Evolutionary conservation across 2,329 filamentous ascomycete species (phyloP).

Genomic region (Paraphaeosphaeria sporulosa): DNA sequence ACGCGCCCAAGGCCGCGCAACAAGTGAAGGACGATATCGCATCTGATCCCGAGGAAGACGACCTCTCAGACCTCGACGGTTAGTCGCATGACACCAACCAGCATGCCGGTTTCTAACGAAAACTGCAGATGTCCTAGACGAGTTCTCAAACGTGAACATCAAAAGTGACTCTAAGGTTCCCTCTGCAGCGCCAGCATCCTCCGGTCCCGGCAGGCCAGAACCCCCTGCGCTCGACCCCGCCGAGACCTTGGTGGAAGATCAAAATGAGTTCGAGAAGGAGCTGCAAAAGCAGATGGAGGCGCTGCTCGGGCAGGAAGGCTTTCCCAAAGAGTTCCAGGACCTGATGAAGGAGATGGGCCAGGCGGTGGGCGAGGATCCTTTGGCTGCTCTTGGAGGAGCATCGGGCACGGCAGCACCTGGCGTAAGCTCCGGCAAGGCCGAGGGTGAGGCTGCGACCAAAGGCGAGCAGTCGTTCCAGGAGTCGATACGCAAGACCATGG

Average conservation of each 20-base stretch:
- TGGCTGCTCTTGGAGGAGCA: slow-evolving; percentile 28
- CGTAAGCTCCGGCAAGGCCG: slow-evolving; percentile 27
- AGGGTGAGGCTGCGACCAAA: slow-evolving; percentile 38
- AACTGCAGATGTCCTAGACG: slow-evolving; percentile 81
- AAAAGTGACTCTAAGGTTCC: slow-evolving; percentile 52
- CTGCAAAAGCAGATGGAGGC: slow-evolving; percentile 91
- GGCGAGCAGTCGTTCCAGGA: slow-evolving; percentile 82
- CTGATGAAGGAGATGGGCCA: slow-evolving; percentile 75
- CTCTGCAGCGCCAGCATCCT: slow-evolving; percentile 46
- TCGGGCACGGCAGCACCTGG: slow-evolving; percentile 37
- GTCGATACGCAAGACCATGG: slow-evolving; percentile 92
- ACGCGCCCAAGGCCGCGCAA: slow-evolving; percentile 11
- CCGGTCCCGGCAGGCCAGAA: slow-evolving; percentile 48
- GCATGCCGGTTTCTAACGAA: slow-evolving; percentile 17
- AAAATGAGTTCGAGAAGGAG: slow-evolving; percentile 83
- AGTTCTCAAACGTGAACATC: slow-evolving; percentile 76
- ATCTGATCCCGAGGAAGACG: slow-evolving; percentile 91
- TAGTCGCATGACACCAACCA: slow-evolving; percentile 30
- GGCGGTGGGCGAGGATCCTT: slow-evolving; percentile 44
- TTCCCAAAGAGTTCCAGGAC: slow-evolving; percentile 79
- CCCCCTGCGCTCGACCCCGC: slow-evolving; percentile 29
- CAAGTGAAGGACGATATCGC: slow-evolving; percentile 52
- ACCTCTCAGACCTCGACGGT: slow-evolving; percentile 92
- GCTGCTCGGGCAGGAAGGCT: slow-evolving; percentile 75
- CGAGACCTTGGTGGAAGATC: slow-evolving; percentile 39